Base-by-base conservation (phyloP, 768 basidiomycete genomes). In the Sistotremastrum suecicum region DNA sequence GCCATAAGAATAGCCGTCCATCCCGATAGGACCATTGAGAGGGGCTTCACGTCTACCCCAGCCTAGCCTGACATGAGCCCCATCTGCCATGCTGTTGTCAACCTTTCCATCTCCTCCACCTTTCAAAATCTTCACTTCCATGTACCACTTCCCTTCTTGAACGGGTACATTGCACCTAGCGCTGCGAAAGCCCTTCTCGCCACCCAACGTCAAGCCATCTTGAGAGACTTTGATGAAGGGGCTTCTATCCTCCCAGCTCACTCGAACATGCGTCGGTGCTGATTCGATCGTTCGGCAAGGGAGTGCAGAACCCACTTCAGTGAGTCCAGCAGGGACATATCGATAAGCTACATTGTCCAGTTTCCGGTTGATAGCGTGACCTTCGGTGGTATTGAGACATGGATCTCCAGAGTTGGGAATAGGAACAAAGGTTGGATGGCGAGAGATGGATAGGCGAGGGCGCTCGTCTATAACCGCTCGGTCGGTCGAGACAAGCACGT, bases 1-100 rank as follows among this genome's bases (percentile, higher is more conserved):
- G 5, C 82, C 89, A 56, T 98, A 98, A 50, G 81, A 83, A 61
- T 98, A 97, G 2, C 83, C 92, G 55, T 99, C 95, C 7, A 92
- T 64, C 0, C 95, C 95, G 10, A 79, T 90, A 0, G 95, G 95
- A 0, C 78, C 89, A 53, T 95, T 94, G 38, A 98, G 67, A n/a
- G 85, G 79, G 5, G 90, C 85, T 61, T 99, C 95, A 46, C 95
- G 71, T 36, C 95, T 68, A 3, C 77, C 94, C 79, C 89, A 94
- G 1, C 95, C 95, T 1, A 98, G 63, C 11, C 95, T 69, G 34
- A 98, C 82, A 63, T 97, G 82, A 44, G 85, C 75, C 29, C 82
- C 86, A 58, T 83, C 78, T 6, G 63, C 60, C 55, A 66, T 62
- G 41, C 68, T 64, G 51, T 66, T 65, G 2, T 76, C 79, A 28